These are phyloP conservation scores for Penicillium sp. DNA, from an alignment of 2,329 filamentous ascomycete species.

Conservation along the genomic window DNA sequence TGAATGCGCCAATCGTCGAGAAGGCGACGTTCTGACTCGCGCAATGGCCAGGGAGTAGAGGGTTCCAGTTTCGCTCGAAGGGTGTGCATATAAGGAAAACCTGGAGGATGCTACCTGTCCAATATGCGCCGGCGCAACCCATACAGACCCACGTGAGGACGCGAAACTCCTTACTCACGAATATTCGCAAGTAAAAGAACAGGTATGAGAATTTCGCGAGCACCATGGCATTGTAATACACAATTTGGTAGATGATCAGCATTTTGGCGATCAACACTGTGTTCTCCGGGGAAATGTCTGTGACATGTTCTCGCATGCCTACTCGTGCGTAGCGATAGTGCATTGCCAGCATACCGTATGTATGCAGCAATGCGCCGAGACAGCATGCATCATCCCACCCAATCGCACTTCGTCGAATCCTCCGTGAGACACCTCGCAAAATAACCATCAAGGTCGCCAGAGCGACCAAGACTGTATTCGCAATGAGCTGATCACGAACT, in stretches of 20 bases:
- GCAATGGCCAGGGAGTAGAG: conserved; percentile 20
- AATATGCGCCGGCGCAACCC: conserved; percentile 29
- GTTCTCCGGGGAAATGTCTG: conserved; percentile 9
- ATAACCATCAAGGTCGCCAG: conserved; percentile 28
- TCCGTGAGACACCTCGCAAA: conserved; percentile 31
- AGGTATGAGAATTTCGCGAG: conserved; percentile 33
- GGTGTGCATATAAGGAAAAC: conserved; percentile 26
- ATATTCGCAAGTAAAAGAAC: conserved; percentile 33
- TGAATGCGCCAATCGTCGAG: conserved; percentile 25
- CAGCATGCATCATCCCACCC: conserved; percentile 36
- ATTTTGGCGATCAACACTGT: conserved; percentile 13
- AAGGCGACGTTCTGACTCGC: conserved; percentile 25
- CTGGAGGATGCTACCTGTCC: conserved; percentile 30
- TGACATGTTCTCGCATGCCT: conserved; percentile 18
- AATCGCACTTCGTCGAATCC: conserved; percentile 27
- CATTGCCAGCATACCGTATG: conserved; percentile 23
- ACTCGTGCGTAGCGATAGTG: conserved; percentile 20
- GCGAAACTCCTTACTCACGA: conserved; percentile 33
- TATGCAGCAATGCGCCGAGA: conserved; percentile 20
- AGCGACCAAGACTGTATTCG: conserved; percentile 28
- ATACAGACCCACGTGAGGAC: conserved; percentile 30
- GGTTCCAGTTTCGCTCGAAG: conserved; percentile 23
- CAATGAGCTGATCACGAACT: conserved; percentile 23
- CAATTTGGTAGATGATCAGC: conserved; percentile 25
- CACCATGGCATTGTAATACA: conserved; percentile 33